Conservation (phyloP, 2,329 filamentous ascomycete species). For the Hortaea werneckii region DNA sequence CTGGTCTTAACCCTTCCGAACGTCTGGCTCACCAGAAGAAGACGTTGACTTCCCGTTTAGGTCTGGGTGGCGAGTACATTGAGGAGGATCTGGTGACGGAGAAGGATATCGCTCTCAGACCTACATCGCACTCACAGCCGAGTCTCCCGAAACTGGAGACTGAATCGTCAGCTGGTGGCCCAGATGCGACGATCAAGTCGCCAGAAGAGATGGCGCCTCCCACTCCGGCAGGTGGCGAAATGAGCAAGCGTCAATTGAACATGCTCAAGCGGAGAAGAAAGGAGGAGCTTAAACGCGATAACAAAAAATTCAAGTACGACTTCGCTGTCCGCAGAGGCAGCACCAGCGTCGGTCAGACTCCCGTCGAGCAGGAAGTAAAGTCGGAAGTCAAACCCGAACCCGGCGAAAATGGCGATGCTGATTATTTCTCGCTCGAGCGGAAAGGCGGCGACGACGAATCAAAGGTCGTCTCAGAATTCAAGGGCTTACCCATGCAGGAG, state of each 20-base stretch:
- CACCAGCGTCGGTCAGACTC: conserved; percentile 48
- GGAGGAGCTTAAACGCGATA: conserved; percentile 75
- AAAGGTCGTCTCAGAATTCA: conserved; percentile 92
- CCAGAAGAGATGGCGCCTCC: conserved; percentile 21
- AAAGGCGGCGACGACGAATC: conserved; percentile 73
- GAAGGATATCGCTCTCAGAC: conserved; percentile 45
- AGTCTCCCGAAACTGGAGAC: conserved; percentile 42
- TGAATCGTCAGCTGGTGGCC: conserved; percentile 12
- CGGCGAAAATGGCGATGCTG: conserved; percentile 46
- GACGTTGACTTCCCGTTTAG: conserved; percentile 69
- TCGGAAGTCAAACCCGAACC: conserved; percentile 46
- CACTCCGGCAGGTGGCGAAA: conserved; percentile 31
- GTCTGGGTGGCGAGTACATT: conserved; percentile 71
- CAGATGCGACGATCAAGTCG: conserved; percentile 18
- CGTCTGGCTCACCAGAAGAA: conserved; percentile 83
- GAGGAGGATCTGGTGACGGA: conserved; percentile 72
- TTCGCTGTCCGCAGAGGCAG: conserved; percentile 55
- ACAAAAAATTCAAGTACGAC: conserved; percentile 71
- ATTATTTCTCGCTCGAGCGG: conserved; percentile 87
- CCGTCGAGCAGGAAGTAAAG: conserved; percentile 46
- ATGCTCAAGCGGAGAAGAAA: conserved; percentile 91
- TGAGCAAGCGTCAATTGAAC: conserved; percentile 91
- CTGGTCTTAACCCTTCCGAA: conserved; percentile 68
- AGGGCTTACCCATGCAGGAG: conserved; percentile 68
- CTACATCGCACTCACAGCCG: conserved; percentile 27